These are phyloP conservation scores for Podosphaera fusca DNA, from an alignment of 2,329 filamentous ascomycete species.

Conservation along the genomic window DNA sequence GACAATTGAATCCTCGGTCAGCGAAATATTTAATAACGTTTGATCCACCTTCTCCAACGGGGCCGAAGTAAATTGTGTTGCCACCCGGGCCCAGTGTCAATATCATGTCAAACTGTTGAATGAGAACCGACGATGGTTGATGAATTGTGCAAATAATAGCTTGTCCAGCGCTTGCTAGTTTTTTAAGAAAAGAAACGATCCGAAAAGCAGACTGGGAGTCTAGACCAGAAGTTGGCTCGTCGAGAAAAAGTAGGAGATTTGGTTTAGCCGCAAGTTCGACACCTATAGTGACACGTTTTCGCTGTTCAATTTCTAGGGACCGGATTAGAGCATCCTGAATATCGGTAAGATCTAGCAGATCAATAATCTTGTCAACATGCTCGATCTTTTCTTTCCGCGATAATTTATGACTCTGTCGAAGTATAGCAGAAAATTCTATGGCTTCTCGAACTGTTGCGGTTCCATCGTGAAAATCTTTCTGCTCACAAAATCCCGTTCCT, in stretches of 20 bases:
- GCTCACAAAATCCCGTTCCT: conserved; percentile 40
- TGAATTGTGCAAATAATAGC: conserved; percentile 50
- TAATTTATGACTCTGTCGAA: conserved; percentile 35
- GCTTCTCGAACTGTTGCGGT: conserved; percentile 41
- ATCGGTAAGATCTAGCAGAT: conserved; percentile 40
- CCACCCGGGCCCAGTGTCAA: conserved; percentile 39
- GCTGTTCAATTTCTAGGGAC: conserved; percentile 41
- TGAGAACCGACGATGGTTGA: conserved; percentile 44
- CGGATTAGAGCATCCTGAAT: conserved; percentile 44
- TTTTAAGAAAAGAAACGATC: conserved; percentile 34
- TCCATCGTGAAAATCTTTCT: conserved; percentile 39
- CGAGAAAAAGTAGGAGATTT: conserved; percentile 33
- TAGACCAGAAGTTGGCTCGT: conserved; percentile 35
- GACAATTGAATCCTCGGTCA: conserved; percentile 26
- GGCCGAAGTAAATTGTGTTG: conserved; percentile 42
- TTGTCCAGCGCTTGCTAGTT: conserved; percentile 36
- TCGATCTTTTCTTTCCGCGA: conserved; percentile 36
- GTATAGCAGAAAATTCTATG: conserved; percentile 39
- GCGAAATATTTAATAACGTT: conserved; percentile 26
- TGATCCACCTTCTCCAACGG: conserved; percentile 38
- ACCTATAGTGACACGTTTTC: conserved; percentile 42
- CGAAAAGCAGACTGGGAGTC: conserved; percentile 36
- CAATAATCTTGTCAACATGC: conserved; percentile 42
- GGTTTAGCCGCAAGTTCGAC: conserved; percentile 36
- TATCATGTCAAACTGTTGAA: conserved; percentile 46